Evolutionary conservation across 2,329 filamentous ascomycete species (phyloP), one percentile per base, ranked within the genome.

Genomic region (Calonectria multiphialidica): DNA sequence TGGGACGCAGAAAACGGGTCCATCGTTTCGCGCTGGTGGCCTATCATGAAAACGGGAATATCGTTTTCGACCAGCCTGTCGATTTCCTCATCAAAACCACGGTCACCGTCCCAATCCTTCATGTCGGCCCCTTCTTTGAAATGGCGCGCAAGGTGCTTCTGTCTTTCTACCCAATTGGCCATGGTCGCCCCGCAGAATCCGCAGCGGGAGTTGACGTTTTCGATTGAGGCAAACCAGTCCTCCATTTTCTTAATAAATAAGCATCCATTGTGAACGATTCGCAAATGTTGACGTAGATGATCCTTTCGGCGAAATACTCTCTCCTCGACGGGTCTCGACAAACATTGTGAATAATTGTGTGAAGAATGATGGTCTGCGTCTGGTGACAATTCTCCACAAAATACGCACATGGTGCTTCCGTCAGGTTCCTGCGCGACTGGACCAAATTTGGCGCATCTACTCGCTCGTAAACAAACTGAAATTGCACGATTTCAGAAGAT

Each of bases 1-100:
- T 55, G 50, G 1, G 68, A 67, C 6, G 35, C 68, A 2, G 68
- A 71, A 42, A 71, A 71, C 2, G 68, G 68, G n/a, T 67, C 62
- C 55, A 71, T 40, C 2, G 68, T 67, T 9, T 59, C 25, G 13
- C 53, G 53, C 21, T 71, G 42, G 1, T 44, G 15, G 25, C 63
- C 68, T 16, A 71, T 67, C 33, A 71, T 33, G 13, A 62, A 71
- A 3, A 35, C 63, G 12, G 68, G 68, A 33, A 70, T 65, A 18
- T 65, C 68, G 18, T 70, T 70, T 33, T 65, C 61, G 6, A 70
- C 61, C 7, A 66, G 61, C 9, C 35, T 30, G 3, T 65, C 68
- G 23, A 70, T 70, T 0, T 37, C 15, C 5, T 59, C 28, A 16
- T 70, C 68, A 25, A 70, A 66, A 6, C 68, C 61, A 2, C 61